A percentile compares a stretch with the other conserved stretches of the same genome.
Conservation (phyloP, 768 basidiomycete genomes). For the Pleurotus giganteus region DNA sequence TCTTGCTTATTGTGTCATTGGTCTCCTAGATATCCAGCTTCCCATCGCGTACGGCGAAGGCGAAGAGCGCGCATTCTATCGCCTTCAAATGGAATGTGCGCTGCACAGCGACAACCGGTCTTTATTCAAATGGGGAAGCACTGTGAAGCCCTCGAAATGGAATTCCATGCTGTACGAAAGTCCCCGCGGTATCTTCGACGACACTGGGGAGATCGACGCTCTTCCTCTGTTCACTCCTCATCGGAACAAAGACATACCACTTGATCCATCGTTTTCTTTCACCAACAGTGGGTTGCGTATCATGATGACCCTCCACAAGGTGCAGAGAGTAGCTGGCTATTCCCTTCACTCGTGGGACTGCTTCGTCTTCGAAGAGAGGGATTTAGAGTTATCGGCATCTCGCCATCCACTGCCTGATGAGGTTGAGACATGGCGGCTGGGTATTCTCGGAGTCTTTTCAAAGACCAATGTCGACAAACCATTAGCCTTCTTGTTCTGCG, state of each 20-base stretch:
- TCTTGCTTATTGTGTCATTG: background rate
- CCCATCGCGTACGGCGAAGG: conserved; percentile 6
- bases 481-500: background rate
- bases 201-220: background rate
- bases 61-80: conserved; percentile 1
- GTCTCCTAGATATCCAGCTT: background rate
- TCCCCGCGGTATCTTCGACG: background rate
- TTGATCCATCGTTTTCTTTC: background rate
- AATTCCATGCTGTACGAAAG: conserved; percentile 1
- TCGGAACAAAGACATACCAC: background rate
- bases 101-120: background rate
- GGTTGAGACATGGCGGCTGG: background rate
- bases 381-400: background rate
- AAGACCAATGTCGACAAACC: background rate
- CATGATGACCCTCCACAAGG: background rate
- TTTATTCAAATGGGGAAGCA: background rate
- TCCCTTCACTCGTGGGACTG: background rate
- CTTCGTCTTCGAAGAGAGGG: background rate
- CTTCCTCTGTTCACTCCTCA: background rate
- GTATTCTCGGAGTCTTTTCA: background rate
- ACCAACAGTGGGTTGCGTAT: background rate
- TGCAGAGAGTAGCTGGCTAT: background rate
- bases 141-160: background rate
- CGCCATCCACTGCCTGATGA: background rate
- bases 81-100: background rate